Evolutionary conservation across 2,329 filamentous ascomycete species (phyloP).

Genomic region (Hymenoscyphus linearis): DNA sequence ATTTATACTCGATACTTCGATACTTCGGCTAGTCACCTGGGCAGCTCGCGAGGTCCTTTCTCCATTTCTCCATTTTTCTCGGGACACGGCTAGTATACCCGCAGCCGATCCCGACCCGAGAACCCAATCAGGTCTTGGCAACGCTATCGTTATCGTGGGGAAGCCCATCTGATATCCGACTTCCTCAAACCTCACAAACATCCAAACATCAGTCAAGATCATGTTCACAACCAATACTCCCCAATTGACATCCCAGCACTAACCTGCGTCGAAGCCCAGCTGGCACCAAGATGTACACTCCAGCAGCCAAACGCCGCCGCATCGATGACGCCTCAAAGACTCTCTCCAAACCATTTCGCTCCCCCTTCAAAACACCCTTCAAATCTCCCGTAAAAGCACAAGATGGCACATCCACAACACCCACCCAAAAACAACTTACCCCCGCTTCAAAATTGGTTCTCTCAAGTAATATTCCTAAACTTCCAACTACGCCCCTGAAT

Average conservation of each 20-base stretch:
- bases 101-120: not conserved
- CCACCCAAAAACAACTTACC: constrained; percentile 4
- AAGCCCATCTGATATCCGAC: not conserved
- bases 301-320: constrained; percentile 57
- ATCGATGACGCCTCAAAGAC: constrained; percentile 52
- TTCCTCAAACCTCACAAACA: not conserved
- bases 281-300: constrained; percentile 39
- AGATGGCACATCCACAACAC: constrained; percentile 13
- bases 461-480: constrained; percentile 5
- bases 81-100: too few relatives aligned
- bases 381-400: constrained; percentile 22
- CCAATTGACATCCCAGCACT: constrained; percentile 27
- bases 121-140: not conserved
- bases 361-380: constrained; percentile 52
- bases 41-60: too few relatives aligned
- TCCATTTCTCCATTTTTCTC: too few relatives aligned
- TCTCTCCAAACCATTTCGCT: constrained; percentile 67
- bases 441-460: constrained; percentile 12
- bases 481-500: constrained; percentile 9
- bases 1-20: too few relatives aligned
- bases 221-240: constrained; percentile 22
- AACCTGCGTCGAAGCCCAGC: constrained; percentile 11
- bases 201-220: constrained; percentile 3
- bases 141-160: not conserved
- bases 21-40: too few relatives aligned